These are phyloP conservation scores for Sordaria brevicollis DNA, from an alignment of 495 filamentous ascomycete genomes.

Conservation along the genomic window DNA sequence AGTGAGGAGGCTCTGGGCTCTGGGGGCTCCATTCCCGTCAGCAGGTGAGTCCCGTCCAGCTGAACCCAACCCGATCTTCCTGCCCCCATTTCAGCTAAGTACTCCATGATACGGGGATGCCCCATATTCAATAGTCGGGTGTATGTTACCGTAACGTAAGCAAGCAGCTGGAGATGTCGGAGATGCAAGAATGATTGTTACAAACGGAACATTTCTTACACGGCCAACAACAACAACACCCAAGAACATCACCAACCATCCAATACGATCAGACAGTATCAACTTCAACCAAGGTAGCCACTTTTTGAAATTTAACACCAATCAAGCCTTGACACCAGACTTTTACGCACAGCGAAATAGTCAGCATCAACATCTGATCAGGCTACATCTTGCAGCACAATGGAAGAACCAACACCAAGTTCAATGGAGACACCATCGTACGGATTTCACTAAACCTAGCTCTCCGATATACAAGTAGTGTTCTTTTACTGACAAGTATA, in stretches of 20 bases:
- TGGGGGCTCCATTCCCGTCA: too few species aligned
- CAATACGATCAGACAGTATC: neutral
- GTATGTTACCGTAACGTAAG: neutral
- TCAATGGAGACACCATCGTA: conserved; percentile 12
- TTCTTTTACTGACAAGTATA: neutral
- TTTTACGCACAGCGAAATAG: neutral
- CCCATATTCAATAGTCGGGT: neutral
- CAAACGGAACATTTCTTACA: neutral
- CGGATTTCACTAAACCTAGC: neutral
- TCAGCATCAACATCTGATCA: neutral
- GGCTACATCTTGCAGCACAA: neutral
- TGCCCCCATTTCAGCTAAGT: neutral
- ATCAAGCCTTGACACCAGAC: neutral
- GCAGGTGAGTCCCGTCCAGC: neutral
- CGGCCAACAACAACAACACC: neutral
- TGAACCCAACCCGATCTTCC: neutral
- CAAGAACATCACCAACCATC: neutral
- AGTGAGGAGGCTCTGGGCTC: neutral
- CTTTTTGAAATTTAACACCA: neutral
- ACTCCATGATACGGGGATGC: neutral
- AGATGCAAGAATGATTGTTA: too few species aligned
- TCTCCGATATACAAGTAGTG: neutral
- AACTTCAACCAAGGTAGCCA: neutral
- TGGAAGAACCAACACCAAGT: neutral
- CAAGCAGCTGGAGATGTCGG: too few species aligned